Conservation (phyloP, 208 protist genomes). For the Kentomonas sorsogonicus region DNA sequence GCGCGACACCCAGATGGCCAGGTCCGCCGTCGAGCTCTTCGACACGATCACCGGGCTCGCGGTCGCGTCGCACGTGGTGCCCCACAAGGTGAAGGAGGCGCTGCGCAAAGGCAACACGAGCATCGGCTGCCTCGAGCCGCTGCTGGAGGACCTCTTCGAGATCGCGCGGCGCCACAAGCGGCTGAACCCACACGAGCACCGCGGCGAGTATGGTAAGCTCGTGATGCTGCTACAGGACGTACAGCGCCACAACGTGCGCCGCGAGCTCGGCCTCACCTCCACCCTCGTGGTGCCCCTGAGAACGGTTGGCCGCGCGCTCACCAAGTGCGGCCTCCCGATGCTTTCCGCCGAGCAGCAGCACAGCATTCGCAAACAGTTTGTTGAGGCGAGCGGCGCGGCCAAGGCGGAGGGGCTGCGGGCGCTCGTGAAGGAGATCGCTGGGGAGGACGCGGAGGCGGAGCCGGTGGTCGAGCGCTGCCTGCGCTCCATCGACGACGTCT, state of each 20-base stretch:
- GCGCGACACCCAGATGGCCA: constrained; percentile 52
- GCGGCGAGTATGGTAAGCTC: constrained; percentile 95
- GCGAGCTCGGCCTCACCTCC: constrained; percentile 36
- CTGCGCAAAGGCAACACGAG: constrained; percentile 36
- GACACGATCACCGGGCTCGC: constrained; percentile 71
- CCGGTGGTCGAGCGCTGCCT: constrained; percentile 79
- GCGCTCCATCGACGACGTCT: constrained; percentile 93
- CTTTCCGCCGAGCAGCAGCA: too few species aligned
- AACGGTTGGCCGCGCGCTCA: constrained; percentile 81
- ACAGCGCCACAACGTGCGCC: constrained; percentile 47
- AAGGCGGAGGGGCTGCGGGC: constrained; percentile 53
- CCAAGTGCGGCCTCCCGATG: too few species aligned
- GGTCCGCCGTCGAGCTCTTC: constrained; percentile 65
- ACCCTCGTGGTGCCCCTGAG: constrained; percentile 68
- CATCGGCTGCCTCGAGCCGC: constrained; percentile 27
- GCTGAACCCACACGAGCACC: constrained; percentile 93
- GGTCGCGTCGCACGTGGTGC: constrained; percentile 68
- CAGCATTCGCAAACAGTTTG: constrained; percentile 32
- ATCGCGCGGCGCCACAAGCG: constrained; percentile 95
- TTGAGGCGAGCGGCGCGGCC: constrained; percentile 26
- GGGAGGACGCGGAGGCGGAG: constrained; percentile 20
- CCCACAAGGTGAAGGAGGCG: constrained; percentile 45
- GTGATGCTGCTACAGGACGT: constrained; percentile 95
- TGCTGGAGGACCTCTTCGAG: constrained; percentile 92
- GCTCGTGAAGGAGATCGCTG: constrained; percentile 53